A percentile compares a stretch with the other conserved stretches of the same genome.
Conservation (phyloP, 2,329 filamentous ascomycete species). For the Nectriaceae sp. region DNA sequence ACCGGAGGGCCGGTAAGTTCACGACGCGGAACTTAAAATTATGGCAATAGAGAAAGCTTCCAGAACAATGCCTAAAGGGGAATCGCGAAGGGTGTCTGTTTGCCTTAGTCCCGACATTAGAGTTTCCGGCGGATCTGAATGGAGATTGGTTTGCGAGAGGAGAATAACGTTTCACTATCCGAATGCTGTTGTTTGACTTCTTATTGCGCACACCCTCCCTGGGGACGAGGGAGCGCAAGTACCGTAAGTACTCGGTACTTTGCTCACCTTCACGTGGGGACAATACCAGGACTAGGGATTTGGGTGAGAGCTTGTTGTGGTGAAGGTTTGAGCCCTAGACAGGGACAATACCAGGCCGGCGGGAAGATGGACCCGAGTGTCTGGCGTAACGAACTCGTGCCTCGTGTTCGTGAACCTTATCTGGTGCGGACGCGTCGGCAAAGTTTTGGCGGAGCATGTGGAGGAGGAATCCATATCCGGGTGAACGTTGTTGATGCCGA, state of each 20-base stretch:
- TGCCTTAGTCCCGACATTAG: constrained; percentile 3
- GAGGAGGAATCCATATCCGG: background rate
- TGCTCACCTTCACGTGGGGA: background rate
- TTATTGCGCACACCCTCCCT: background rate
- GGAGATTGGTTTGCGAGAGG: background rate
- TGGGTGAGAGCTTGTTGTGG: constrained; percentile 3
- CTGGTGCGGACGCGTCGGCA: background rate
- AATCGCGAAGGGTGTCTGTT: constrained; percentile 4
- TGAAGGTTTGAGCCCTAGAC: background rate
- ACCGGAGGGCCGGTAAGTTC: constrained; percentile 24
- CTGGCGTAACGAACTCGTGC: background rate
- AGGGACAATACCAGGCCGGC: background rate
- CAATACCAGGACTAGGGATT: constrained; percentile 1
- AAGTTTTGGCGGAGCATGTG: background rate
- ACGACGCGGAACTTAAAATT: constrained; percentile 17
- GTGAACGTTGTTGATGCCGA: background rate
- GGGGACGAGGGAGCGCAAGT: background rate
- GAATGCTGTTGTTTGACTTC: constrained; percentile 12
- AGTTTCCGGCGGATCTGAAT: constrained; percentile 5
- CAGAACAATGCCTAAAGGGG: constrained; percentile 27
- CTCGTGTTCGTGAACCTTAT: background rate
- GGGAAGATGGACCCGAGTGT: background rate
- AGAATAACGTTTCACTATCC: constrained; percentile 16
- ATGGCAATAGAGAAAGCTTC: constrained; percentile 14
- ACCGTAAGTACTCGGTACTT: constrained; percentile 24